A percentile compares a stretch with the other conserved stretches of the same genome.
Conservation (phyloP, 2,329 filamentous ascomycete genomes). For the Apiospora saccharicola region DNA sequence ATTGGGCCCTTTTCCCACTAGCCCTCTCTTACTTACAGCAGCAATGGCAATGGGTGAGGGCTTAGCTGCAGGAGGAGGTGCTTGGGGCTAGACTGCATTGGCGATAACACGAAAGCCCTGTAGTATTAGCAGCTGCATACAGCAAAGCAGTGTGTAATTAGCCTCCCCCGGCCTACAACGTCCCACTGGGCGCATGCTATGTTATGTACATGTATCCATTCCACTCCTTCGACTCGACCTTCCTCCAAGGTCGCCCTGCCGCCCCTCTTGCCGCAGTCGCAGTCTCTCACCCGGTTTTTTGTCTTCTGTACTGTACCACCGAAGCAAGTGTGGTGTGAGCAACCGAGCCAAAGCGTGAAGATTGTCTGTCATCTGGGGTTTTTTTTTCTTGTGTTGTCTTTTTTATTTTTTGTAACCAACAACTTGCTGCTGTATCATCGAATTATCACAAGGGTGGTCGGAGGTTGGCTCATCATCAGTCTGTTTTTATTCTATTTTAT, state of each 20-base stretch:
- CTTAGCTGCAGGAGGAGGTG: background rate
- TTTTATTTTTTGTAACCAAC: background rate
- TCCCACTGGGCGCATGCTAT: slow-evolving; percentile 16
- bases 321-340: slow-evolving; percentile 12
- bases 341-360: background rate
- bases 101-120: background rate
- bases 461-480: slow-evolving; percentile 1
- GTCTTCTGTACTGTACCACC: background rate
- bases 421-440: slow-evolving; percentile 4
- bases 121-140: slow-evolving; percentile 8
- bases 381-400: background rate
- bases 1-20: background rate
- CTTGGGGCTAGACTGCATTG: background rate
- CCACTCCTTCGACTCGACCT: slow-evolving; percentile 13
- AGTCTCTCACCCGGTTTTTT: background rate
- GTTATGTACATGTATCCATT: background rate
- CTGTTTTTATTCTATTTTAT: background rate
- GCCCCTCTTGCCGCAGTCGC: slow-evolving; percentile 5
- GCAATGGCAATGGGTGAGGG: background rate
- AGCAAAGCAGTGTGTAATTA: background rate
- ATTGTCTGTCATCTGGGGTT: background rate
- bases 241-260: background rate
- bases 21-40: slow-evolving; percentile 4
- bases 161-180: slow-evolving; percentile 16
- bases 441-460: slow-evolving; percentile 14